These are phyloP conservation scores for Paramecium biaurelia DNA, from an alignment of 73 alveolate genomes.

Conservation along the genomic window DNA sequence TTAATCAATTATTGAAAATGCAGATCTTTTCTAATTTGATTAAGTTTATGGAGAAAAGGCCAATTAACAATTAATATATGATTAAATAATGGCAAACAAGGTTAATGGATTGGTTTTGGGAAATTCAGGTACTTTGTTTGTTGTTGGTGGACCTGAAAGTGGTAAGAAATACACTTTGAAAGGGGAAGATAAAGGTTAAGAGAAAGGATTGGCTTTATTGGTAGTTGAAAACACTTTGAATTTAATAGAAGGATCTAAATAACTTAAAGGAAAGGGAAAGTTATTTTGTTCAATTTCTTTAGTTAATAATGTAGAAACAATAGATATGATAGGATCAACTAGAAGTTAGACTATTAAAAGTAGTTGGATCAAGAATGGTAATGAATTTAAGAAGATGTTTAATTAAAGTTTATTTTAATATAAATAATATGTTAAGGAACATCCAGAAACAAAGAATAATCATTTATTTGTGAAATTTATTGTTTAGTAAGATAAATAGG, in stretches of 20 bases:
- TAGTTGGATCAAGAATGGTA: not conserved
- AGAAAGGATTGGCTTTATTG: not conserved
- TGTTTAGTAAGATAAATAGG: not conserved
- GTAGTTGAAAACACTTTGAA: conserved; percentile 28
- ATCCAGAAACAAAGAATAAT: not conserved
- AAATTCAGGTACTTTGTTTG: not conserved
- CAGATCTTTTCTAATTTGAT: conserved; percentile 32
- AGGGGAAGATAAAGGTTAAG: conserved; percentile 26
- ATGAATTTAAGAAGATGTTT: not conserved
- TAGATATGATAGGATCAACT: not conserved
- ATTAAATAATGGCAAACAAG: not conserved
- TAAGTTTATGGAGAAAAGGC: conserved; percentile 44
- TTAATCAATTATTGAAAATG: conserved; percentile 12
- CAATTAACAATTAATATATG: not conserved
- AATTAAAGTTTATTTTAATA: not conserved
- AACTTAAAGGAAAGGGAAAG: not conserved
- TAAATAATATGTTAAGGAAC: not conserved
- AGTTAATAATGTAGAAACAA: not conserved
- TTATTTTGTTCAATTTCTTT: not conserved
- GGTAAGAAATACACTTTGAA: conserved; percentile 33
- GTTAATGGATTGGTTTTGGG: not conserved
- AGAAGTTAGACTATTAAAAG: not conserved
- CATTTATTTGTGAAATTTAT: not conserved
- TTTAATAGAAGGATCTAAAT: not conserved
- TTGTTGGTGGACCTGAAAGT: conserved; percentile 22